Conservation (phyloP, 1,139 yeast genomes). For the Pichia inconspicua region DNA sequence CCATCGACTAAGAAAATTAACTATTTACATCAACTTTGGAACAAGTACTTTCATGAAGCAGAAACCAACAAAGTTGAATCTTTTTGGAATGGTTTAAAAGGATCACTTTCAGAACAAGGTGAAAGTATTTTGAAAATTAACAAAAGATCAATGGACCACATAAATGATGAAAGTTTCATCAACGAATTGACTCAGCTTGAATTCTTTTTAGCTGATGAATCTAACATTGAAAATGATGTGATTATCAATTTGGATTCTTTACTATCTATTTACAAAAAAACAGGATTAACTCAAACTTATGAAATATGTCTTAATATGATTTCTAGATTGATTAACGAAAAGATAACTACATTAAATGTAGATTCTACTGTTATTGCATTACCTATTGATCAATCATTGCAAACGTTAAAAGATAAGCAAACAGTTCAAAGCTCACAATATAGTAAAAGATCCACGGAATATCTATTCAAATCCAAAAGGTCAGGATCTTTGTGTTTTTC, state of each 20-base stretch:
- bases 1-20: conserved; percentile 11
- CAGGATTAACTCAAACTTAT: conserved; percentile 38
- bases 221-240: conserved; percentile 19
- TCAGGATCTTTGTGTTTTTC: conserved; percentile 29
- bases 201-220: conserved; percentile 26
- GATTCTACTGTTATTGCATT: conserved; percentile 30
- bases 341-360: conserved; percentile 3
- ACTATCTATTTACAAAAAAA: conserved; percentile 34
- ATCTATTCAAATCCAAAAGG: neutral
- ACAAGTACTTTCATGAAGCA: conserved; percentile 28
- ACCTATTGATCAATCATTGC: conserved; percentile 25
- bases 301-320: conserved; percentile 32
- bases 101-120: conserved; percentile 11
- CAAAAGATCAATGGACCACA: conserved; percentile 25
- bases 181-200: conserved; percentile 42
- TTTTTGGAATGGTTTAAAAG: conserved; percentile 34
- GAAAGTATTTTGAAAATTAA: conserved; percentile 7
- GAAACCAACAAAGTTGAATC: conserved; percentile 30
- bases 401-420: conserved; percentile 14
- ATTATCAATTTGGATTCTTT: conserved; percentile 37
- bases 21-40: conserved; percentile 22
- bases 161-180: conserved; percentile 40
- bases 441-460: neutral
- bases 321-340: conserved; percentile 27
- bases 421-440: neutral